These are phyloP conservation scores for Craspedostauros australis DNA, from an alignment of 108 stramenopile genomes.

Conservation along the genomic window DNA sequence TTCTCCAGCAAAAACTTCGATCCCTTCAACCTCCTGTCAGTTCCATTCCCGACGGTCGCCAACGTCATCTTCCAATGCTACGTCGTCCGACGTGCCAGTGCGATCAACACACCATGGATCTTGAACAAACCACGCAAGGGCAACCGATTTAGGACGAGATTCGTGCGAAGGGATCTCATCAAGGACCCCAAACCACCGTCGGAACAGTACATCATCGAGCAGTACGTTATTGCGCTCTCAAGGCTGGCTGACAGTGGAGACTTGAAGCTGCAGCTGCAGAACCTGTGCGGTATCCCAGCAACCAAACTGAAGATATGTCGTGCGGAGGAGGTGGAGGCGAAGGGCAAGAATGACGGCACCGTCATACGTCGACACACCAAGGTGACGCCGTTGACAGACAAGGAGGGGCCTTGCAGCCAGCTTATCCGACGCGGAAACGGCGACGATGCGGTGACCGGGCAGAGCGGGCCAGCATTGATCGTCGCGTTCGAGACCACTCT, in stretches of 20 bases:
- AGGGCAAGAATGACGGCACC: constrained; percentile 30
- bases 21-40: constrained; percentile 86
- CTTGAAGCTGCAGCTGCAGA: constrained; percentile 70
- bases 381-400: constrained; percentile 60
- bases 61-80: constrained; percentile 77
- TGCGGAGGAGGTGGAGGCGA: constrained; percentile 40
- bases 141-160: constrained; percentile 18
- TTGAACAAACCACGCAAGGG: constrained; percentile 36
- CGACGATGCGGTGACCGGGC: constrained; percentile 29
- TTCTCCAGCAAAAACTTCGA: constrained; percentile 87
- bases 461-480: constrained; percentile 37
- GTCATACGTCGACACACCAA: constrained; percentile 31
- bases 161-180: constrained; percentile 7
- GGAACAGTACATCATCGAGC: constrained; percentile 52
- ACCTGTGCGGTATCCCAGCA: constrained; percentile 65
- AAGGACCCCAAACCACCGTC: constrained; percentile 48
- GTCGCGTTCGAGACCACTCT: constrained; percentile 76
- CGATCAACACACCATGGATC: constrained; percentile 59
- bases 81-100: constrained; percentile 70
- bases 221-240: constrained; percentile 75
- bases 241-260: constrained; percentile 80
- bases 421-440: constrained; percentile 23
- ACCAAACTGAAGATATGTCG: constrained; percentile 47
- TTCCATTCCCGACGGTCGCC: constrained; percentile 87
- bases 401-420: constrained; percentile 78